Percentiles rank a stretch among this genome's conserved stretches.
Evolutionary conservation across 176 grass and related monocot genomes (phyloP).

Genomic region (Triticum dicoccoides): DNA sequence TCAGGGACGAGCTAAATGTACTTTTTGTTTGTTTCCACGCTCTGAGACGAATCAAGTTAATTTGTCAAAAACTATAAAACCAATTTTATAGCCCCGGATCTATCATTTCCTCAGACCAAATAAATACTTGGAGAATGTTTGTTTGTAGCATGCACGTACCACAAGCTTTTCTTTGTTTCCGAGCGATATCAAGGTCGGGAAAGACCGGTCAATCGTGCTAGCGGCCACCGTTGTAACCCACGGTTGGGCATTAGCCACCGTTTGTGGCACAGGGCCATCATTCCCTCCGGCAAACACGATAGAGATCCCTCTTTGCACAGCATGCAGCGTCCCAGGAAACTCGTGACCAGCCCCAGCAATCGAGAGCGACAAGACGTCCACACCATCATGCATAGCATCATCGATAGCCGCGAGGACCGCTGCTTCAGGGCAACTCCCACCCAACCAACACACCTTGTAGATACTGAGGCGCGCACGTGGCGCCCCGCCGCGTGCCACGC

Average conservation of each 20-base stretch:
- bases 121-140: not conserved
- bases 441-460: slow-evolving; percentile 47
- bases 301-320: slow-evolving; percentile 43
- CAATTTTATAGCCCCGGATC: too few species aligned
- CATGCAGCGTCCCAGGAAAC: slow-evolving; percentile 34
- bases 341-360: not conserved
- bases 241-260: slow-evolving; percentile 2
- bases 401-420: slow-evolving; percentile 31
- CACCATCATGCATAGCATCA: slow-evolving; percentile 58
- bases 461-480: slow-evolving; percentile 40
- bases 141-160: slow-evolving; percentile 16
- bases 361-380: slow-evolving; percentile 60
- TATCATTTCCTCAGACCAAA: too few species aligned
- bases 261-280: not conserved
- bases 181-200: slow-evolving; percentile 40
- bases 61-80: too few species aligned
- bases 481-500: slow-evolving; percentile 45
- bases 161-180: slow-evolving; percentile 41
- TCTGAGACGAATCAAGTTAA: not conserved
- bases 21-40: not conserved
- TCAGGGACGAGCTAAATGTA: too few species aligned
- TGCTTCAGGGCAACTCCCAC: not conserved
- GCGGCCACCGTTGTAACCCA: slow-evolving; percentile 54
- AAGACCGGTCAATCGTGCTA: slow-evolving; percentile 50
- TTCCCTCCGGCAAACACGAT: slow-evolving; percentile 43